These are phyloP conservation scores for Penicillium simplicissimum DNA, from an alignment of 495 filamentous ascomycete species.

Conservation along the genomic window DNA sequence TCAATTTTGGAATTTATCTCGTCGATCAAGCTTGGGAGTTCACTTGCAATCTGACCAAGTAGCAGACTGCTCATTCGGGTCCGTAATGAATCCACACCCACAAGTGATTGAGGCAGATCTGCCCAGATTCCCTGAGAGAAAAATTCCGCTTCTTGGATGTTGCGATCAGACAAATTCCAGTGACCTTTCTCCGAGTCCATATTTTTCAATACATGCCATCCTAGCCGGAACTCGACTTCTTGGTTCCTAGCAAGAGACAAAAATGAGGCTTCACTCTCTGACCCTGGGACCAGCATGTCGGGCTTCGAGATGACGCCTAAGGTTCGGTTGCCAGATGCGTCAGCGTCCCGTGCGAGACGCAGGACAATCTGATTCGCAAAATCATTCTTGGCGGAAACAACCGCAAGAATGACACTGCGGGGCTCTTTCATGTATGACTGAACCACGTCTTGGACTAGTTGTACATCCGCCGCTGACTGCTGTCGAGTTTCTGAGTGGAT, in stretches of 20 bases:
- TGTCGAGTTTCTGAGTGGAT: conserved; percentile 47
- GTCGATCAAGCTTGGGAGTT: conserved; percentile 58
- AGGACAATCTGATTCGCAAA: conserved; percentile 50
- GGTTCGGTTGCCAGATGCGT: conserved; percentile 37
- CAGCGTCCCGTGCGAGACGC: conserved; percentile 19
- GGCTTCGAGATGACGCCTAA: conserved; percentile 54
- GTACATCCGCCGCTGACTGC: conserved; percentile 29
- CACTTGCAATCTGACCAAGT: conserved; percentile 51
- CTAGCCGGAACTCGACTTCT: conserved; percentile 47
- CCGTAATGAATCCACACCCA: conserved; percentile 54
- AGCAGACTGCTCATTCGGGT: conserved; percentile 57
- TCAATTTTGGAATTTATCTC: conserved; percentile 51
- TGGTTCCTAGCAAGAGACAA: conserved; percentile 49
- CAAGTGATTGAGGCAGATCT: conserved; percentile 29
- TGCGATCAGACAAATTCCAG: conserved; percentile 34
- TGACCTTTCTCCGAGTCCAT: conserved; percentile 43
- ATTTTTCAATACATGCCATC: conserved; percentile 55
- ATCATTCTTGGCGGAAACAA: conserved; percentile 56
- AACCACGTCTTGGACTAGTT: conserved; percentile 52
- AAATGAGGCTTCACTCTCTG: conserved; percentile 51
- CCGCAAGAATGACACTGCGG: conserved; percentile 63
- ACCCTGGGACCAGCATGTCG: conserved; percentile 32
- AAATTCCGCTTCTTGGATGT: conserved; percentile 42
- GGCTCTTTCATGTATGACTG: conserved; percentile 58
- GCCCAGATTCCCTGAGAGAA: conserved; percentile 52